Conservation (phyloP, 2,329 filamentous ascomycete genomes). For the Colletotrichum aenigma region DNA sequence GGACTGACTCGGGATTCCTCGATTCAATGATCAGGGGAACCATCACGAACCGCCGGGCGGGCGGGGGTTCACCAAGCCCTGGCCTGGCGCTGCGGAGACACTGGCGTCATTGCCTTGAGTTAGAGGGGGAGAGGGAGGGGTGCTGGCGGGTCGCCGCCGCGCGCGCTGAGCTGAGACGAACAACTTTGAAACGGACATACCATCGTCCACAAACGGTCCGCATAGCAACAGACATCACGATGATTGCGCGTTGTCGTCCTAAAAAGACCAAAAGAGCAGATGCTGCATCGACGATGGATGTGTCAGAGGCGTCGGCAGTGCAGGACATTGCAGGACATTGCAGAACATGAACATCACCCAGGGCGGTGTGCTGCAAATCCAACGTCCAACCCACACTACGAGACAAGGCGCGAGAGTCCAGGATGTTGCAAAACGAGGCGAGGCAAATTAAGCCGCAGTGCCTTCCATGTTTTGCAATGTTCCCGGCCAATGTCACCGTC, state of each 20-base stretch:
- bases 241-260: neutral
- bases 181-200: slow-evolving; percentile 12
- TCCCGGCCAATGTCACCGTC: neutral
- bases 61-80: slow-evolving; percentile 11
- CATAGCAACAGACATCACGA: neutral
- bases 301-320: neutral
- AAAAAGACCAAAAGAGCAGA: neutral
- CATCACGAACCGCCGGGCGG: slow-evolving; percentile 9
- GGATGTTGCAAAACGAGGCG: neutral
- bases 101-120: slow-evolving; percentile 13
- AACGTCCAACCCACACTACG: neutral
- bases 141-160: neutral
- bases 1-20: slow-evolving; percentile 5
- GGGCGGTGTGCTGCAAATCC: neutral
- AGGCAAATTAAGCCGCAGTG: neutral
- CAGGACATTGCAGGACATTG: neutral
- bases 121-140: neutral
- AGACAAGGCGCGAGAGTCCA: neutral
- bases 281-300: neutral
- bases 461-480: neutral
- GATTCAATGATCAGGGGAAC: slow-evolving; percentile 1
- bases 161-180: neutral
- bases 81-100: slow-evolving; percentile 7
- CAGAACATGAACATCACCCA: neutral
- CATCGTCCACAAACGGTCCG: neutral